Evolutionary conservation across 148 eudicot species (phyloP), one percentile per base, ranked within the genome.

Genomic region (Amaranthus cruentus): DNA sequence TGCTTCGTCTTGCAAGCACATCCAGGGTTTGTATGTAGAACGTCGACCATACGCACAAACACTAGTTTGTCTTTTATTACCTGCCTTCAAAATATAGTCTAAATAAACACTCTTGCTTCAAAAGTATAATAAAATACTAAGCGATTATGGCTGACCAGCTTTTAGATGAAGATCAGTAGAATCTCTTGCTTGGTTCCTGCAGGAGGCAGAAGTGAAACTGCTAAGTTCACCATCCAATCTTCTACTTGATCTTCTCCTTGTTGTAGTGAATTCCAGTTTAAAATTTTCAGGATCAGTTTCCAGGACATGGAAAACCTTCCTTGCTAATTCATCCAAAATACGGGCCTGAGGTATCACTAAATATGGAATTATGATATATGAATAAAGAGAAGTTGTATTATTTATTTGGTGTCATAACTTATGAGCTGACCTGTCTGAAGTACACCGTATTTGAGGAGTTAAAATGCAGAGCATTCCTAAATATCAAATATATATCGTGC

Each of bases 401-500:
- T 28, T 28, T 28, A 28, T 28, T 28, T 28, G 38, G 38, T 28
- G 43, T 44, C 52, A 6, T n/a, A 52, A 14, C 44, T 70, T 55
- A 51, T 64, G 48, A 72, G n/a, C 48, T 67, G 62, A 93, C 98
- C 96, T 93, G 98, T 85, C 87, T 91, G 83, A 85, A 93, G 66
- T 84, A 91, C 47, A 85, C 73, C 47, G 94, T 87, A 14, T 78
- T 70, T 6, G 89, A 81, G 48, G 97, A 84, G 76, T 93, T 93
- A 77, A 91, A 93, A 73, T 83, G 83, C 95, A 89, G 88, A 5
- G 97, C 97, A 77, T 93, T 93, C 62, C 66, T 81, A 69, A 92
- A 82, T 79, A 93, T 91, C 73, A 91, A 66, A 75, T 86, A 91
- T 66, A 78, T 84, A 75, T 93, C 98, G 71, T 69, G 88, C 98